A percentile compares a stretch with the other conserved stretches of the same genome.
phyloP scores from a whole-genome alignment of 768 basidiomycete genomes.

The Suillus subalutaceus region DNA sequence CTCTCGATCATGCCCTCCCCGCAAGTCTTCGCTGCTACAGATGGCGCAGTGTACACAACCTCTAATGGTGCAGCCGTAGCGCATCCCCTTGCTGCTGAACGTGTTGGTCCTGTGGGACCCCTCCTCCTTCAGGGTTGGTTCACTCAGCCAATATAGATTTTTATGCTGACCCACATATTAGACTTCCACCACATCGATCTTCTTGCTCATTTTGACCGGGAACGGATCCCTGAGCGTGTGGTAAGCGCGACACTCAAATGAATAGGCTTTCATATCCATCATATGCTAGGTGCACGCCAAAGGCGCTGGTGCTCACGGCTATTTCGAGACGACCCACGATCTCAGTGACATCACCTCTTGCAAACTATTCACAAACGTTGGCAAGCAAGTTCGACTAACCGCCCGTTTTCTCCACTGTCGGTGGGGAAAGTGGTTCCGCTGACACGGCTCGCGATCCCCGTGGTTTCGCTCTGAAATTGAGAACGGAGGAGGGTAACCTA shows the following conservation, averaged over 20 bases:
- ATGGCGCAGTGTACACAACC: constrained; percentile 77
- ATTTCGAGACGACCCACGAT: constrained; percentile 88
- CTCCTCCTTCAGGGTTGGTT: constrained; percentile 81
- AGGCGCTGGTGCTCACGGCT: constrained; percentile 91
- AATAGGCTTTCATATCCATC: constrained; percentile 23
- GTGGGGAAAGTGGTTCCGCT: constrained; percentile 84
- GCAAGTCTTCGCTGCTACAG: constrained; percentile 55
- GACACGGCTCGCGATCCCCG: constrained; percentile 94
- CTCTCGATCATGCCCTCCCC: constrained; percentile 61
- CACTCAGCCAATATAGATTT: background rate
- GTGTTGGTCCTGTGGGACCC: constrained; percentile 76
- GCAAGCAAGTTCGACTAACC: constrained; percentile 73
- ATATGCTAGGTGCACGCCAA: constrained; percentile 81
- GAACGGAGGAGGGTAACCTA: constrained; percentile 88
- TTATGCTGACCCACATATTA: constrained; percentile 33
- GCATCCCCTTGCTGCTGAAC: constrained; percentile 80
- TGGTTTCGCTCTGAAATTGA: constrained; percentile 90
- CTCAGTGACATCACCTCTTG: constrained; percentile 82
- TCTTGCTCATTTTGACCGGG: constrained; percentile 91
- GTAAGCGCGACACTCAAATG: constrained; percentile 43
- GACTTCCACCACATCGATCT: constrained; percentile 91
- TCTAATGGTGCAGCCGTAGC: constrained; percentile 79
- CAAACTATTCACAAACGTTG: constrained; percentile 61
- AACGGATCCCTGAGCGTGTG: constrained; percentile 95
- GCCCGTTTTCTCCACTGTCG: constrained; percentile 94